Percentiles rank a stretch among this genome's conserved stretches.
phyloP scores from a whole-genome alignment of 495 filamentous ascomycete genomes.

The Neurospora sp. region DNA sequence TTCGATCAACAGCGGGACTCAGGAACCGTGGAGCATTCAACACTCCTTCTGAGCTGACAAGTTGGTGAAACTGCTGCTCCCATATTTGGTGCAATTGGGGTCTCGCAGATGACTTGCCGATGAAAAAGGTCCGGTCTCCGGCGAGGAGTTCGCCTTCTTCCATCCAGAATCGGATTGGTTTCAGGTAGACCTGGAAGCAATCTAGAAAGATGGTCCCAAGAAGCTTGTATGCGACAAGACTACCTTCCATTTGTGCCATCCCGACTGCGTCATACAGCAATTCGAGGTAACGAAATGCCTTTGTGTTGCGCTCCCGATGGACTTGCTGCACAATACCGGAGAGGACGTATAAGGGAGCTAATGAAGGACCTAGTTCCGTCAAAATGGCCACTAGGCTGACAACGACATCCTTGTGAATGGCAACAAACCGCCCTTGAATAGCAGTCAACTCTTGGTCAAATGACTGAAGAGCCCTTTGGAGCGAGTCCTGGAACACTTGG shows the following conservation, averaged over 20 bases:
- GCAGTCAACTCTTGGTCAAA: slow-evolving; percentile 36
- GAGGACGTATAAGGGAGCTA: slow-evolving; percentile 47
- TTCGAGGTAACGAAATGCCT: slow-evolving; percentile 57
- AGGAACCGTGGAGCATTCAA: slow-evolving; percentile 67
- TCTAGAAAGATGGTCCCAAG: slow-evolving; percentile 65
- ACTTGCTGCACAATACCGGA: slow-evolving; percentile 35
- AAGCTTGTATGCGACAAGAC: slow-evolving; percentile 46
- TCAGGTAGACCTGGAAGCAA: slow-evolving; percentile 75
- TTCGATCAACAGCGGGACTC: slow-evolving; percentile 51
- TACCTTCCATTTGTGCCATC: slow-evolving; percentile 57
- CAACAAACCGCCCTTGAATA: slow-evolving; percentile 36
- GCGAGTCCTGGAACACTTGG: slow-evolving; percentile 38
- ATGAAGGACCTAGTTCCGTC: slow-evolving; percentile 43
- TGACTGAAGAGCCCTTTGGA: slow-evolving; percentile 28
- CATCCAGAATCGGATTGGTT: slow-evolving; percentile 77
- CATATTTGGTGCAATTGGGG: slow-evolving; percentile 58
- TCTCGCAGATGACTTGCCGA: slow-evolving; percentile 46
- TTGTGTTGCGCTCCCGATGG: slow-evolving; percentile 26
- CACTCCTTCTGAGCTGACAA: slow-evolving; percentile 39
- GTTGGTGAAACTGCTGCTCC: slow-evolving; percentile 63
- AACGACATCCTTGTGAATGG: slow-evolving; percentile 34
- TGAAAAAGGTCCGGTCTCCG: slow-evolving; percentile 60
- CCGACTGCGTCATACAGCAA: slow-evolving; percentile 60
- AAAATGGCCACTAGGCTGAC: slow-evolving; percentile 51
- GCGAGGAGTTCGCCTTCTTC: slow-evolving; percentile 60